Base-by-base conservation (phyloP, 2,329 filamentous ascomycete species). In the Neoascochyta sp. region DNA sequence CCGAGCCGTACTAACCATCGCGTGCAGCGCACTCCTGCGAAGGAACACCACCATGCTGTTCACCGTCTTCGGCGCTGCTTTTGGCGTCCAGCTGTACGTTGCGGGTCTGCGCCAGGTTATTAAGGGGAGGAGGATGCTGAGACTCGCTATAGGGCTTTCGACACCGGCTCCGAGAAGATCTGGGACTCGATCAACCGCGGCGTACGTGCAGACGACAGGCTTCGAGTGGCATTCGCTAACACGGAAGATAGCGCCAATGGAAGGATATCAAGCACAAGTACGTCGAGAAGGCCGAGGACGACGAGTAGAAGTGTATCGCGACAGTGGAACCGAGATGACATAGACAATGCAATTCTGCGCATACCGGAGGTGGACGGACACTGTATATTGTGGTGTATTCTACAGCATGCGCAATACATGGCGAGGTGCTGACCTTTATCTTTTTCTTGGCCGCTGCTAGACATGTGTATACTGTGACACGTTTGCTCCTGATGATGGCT, bases 241-340 rank as follows among this genome's bases (percentile, higher is more conserved):
- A 10, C 16, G 15, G 9, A 11, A 15, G 36, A 53, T 61, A 96
- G 90, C 87, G 90, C 61, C 90, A 95, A 93, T 96, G 92, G 92
- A 95, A 95, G 78, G 92, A 98, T 67, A 95, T 98, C 74, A 90
- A 93, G 72, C 72, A 81, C 67, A 82, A 77, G 69, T 98, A 95
- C 68, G 67, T 94, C 57, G 61, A 85, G 69, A 74, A 74, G 38
- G 77, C 73, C 34, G 81, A 84, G 45, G 80, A 80, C 47, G 80
- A 82, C 38, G 68, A 62, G 46, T 60, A 60, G 44, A 22, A 32
- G 24, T n/a, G 33, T 29, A 27, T 19, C 12, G 24, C 33, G 29
- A 32, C 27, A 13, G 24, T 23, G 29, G 37, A 38, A 28, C 31
- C 22, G 25, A 34, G 36, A 40, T 30, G 39, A 45, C 36, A 47